A percentile compares a stretch with the other conserved stretches of the same genome.
phyloP scores from a whole-genome alignment of 805 yeast genomes.

The Yamadazyma takamatsuzukensis region DNA sequence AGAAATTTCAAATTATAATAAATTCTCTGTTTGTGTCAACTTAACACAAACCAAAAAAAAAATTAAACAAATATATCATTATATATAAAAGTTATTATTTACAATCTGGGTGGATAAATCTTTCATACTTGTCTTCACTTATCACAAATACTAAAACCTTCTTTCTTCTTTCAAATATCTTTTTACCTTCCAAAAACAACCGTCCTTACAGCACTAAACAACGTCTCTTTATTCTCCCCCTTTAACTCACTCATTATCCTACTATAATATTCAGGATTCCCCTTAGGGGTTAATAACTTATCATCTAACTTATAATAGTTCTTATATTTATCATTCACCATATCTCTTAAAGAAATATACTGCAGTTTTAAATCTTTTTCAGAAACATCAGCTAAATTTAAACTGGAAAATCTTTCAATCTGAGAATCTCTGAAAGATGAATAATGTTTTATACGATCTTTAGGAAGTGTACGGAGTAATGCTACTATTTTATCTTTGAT shows the following conservation, averaged over 20 bases:
- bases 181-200: conserved; percentile 67
- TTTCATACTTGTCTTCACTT: too few species aligned
- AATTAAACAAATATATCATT: too few species aligned
- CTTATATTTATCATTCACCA: conserved; percentile 58
- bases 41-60: too few species aligned
- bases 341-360: conserved; percentile 51
- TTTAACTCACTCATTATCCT: conserved; percentile 66
- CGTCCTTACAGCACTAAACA: conserved; percentile 65
- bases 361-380: conserved; percentile 57
- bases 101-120: too few species aligned
- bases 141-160: too few species aligned
- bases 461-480: conserved; percentile 60
- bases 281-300: conserved; percentile 73
- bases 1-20: too few species aligned
- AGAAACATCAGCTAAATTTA: conserved; percentile 33
- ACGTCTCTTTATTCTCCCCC: conserved; percentile 66
- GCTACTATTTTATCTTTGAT: conserved; percentile 56
- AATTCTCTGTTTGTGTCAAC: too few species aligned
- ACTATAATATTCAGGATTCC: conserved; percentile 75
- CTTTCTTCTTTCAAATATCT: too few species aligned
- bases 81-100: too few species aligned
- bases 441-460: conserved; percentile 63
- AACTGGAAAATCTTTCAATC: conserved; percentile 39
- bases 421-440: conserved; percentile 70
- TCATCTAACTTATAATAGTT: conserved; percentile 62